phyloP scores from a whole-genome alignment of 2,329 filamentous ascomycete species.

The Orbilia blumenaviensis region DNA sequence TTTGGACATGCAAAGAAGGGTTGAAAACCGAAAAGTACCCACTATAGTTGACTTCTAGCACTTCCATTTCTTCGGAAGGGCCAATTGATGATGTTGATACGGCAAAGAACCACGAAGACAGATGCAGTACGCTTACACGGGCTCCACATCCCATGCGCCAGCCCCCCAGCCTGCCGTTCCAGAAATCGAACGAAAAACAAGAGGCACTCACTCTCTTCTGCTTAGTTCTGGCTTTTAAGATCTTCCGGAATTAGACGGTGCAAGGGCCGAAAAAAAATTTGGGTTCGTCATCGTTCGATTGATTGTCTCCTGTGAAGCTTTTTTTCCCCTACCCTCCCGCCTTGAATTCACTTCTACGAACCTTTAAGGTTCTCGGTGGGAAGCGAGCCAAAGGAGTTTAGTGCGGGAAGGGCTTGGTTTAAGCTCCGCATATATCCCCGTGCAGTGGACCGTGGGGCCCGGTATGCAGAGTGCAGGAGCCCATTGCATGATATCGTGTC shows the following conservation, averaged over 20 bases:
- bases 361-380: neutral
- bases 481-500: no score
- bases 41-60: no score
- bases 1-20: no score
- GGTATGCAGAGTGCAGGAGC: no score
- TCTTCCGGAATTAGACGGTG: slow-evolving; percentile 23
- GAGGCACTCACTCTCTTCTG: neutral
- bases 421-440: slow-evolving; percentile 36
- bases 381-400: slow-evolving; percentile 37
- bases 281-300: neutral
- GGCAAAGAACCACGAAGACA: neutral
- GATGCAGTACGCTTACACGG: slow-evolving; percentile 33
- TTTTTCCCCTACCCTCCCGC: neutral
- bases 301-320: no score
- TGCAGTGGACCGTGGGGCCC: neutral
- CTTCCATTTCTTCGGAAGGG: no score
- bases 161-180: no score
- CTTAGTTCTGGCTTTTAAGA: no score
- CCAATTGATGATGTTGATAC: neutral
- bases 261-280: neutral
- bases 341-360: neutral
- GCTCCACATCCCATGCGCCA: slow-evolving; percentile 1
- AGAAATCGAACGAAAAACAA: slow-evolving; percentile 3
- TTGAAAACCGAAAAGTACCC: no score
- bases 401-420: neutral